A percentile compares a stretch with the other conserved stretches of the same genome.
Conservation (phyloP, 495 filamentous ascomycete species). For the Melanomma pulvis-pyrius region DNA sequence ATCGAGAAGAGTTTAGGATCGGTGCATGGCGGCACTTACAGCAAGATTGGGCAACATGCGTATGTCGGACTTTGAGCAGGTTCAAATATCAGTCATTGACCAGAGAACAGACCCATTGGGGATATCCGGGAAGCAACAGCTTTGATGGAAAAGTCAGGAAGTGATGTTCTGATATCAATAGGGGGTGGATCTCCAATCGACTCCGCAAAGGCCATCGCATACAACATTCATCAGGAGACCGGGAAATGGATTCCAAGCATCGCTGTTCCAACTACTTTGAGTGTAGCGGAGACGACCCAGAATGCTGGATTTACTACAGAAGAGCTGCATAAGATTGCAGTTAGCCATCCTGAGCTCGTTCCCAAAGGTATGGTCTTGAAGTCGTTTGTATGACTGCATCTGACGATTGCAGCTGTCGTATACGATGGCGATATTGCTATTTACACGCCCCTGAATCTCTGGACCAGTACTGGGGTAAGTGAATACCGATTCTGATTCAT, state of each 20-base stretch:
- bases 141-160: constrained; percentile 33
- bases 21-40: constrained; percentile 38
- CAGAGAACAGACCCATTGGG: constrained; percentile 24
- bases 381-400: not conserved
- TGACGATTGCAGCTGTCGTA: constrained; percentile 28
- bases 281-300: constrained; percentile 40
- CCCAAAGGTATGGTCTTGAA: constrained; percentile 19
- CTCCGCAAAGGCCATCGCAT: constrained; percentile 38
- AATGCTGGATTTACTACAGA: constrained; percentile 39
- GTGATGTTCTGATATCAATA: constrained; percentile 38
- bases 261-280: constrained; percentile 39
- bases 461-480: constrained; percentile 38
- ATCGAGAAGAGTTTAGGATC: constrained; percentile 34
- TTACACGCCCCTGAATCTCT: constrained; percentile 37
- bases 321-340: constrained; percentile 33
- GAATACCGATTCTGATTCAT: not conserved
- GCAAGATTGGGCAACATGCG: constrained; percentile 41
- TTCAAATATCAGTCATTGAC: constrained; percentile 2
- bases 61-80: constrained; percentile 4
- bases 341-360: constrained; percentile 37
- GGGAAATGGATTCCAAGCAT: constrained; percentile 39
- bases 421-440: constrained; percentile 39
- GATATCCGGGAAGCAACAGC: constrained; percentile 34
- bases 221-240: constrained; percentile 34
- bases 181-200: constrained; percentile 41